Base-by-base conservation (phyloP, 2,329 filamentous ascomycete genomes). In the Coniochaeta sp. region DNA sequence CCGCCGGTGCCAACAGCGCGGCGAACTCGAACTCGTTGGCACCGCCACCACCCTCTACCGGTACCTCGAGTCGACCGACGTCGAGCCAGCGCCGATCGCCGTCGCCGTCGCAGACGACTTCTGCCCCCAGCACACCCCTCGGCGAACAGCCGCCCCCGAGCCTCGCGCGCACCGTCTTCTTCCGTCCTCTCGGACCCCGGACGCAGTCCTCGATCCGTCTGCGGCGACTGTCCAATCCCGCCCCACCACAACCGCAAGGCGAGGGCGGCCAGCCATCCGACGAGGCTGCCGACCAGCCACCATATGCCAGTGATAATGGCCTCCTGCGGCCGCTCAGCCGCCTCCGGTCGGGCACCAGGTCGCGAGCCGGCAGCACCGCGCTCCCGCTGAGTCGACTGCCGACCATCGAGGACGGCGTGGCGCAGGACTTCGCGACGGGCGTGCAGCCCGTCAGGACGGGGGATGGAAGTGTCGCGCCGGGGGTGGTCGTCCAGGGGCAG, bases 191-290 rank as follows among this genome's bases (percentile, higher is more conserved):
- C 5, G 34, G 55, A 36, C 36, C 26, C 17, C 38, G 34, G 3
- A 36, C 44, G 17, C 57, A 59, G 26, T 60, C 59, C 3, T 50
- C 59, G 3, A 58, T 60, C 44, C 55, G 59, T 22, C 59, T 60
- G 22, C 40, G 59, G 30, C 42, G 47, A 9, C 10, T 60, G 28
- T 57, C 44, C 4, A 55, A 32, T 16, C 7, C 54, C 8, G 30
- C 30, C 22, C 4, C 2, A 16, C 30, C 22, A 6, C 26, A 56
- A 26, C 34, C 28, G n/a, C n/a, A n/a, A n/a, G n/a, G n/a, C n/a
- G n/a, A n/a, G n/a, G n/a, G n/a, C n/a, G n/a, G n/a, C n/a, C n/a
- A n/a, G n/a, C n/a, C n/a, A n/a, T n/a, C n/a, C n/a, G n/a, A n/a
- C n/a, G n/a, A n/a, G n/a, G n/a, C n/a, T n/a, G 44, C n/a, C 8